Base-by-base conservation (phyloP, 495 filamentous ascomycete species). In the Penicillium nucicola region DNA sequence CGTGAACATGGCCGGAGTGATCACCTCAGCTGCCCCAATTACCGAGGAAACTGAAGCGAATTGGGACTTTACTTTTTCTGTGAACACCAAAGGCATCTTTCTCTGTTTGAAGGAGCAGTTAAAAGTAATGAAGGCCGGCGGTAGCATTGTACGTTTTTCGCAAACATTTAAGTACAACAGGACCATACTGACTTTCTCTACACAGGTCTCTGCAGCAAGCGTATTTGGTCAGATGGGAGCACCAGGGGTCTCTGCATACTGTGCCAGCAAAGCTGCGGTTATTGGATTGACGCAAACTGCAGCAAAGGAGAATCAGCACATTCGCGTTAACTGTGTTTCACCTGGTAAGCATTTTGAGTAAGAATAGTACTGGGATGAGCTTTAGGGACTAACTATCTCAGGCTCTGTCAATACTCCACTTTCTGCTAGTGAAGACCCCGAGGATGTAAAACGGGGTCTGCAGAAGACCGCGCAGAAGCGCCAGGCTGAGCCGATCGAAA, bases 1-100 rank as follows among this genome's bases (percentile, higher is more conserved):
- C 11, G 77, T 76, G 4, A 82, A 82, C 55, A 61, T 79, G 17
- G 80, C 79, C 0, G 80, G 80, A 3, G 61, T 77, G 1, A 58
- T 73, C 17, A 50, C 53, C 14, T 65, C 64, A 0, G 43, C 61
- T 9, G 60, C 45, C 7, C 44, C 45, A 8, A 61, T 78, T 2
- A 61, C 56, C 4, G 66, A 75, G 3, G 31, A 66, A 35, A 57
- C 60, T 3, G 63, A 70, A 34, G 67, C 73, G 20, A 73, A 74
- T 31, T 81, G 74, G 76, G 49, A 79, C 51, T 53, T 55, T 38
- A 74, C 76, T 19, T 74, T 83, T 11, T 69, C 60, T 10, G 75
- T 79, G 19, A 81, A 83, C 45, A 46, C 77, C n/a, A 75, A 66
- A 8, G 78, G 78, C 0, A 66, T 74, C 3, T 77, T 80, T 67